phyloP scores from a whole-genome alignment of 345 rosid species.

The Eucalyptus sideroxylon region DNA sequence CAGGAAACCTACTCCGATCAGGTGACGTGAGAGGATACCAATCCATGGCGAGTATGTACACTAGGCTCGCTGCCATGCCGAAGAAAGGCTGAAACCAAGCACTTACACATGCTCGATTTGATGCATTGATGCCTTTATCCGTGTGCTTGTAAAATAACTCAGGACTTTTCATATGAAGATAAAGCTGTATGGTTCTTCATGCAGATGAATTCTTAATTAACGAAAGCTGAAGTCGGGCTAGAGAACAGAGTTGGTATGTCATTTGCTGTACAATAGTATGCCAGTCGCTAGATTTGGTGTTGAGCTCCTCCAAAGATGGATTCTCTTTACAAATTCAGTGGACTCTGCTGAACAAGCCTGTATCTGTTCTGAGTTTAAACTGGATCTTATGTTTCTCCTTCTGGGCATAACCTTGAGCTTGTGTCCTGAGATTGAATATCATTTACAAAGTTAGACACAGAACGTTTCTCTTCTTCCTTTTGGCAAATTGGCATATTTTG shows the following conservation, averaged over 20 bases:
- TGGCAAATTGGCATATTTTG: background rate
- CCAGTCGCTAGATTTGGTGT: background rate
- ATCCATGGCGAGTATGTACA: slow-evolving; percentile 97
- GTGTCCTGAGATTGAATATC: background rate
- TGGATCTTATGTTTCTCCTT: background rate
- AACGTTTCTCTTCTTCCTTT: background rate
- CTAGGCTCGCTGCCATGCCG: slow-evolving; percentile 81
- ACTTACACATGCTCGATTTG: background rate
- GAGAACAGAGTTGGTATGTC: background rate
- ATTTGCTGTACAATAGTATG: background rate
- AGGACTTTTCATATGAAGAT: background rate
- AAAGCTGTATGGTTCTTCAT: background rate
- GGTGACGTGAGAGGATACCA: slow-evolving; percentile 90
- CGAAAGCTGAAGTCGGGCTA: background rate
- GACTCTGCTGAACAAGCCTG: background rate
- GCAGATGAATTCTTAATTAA: background rate
- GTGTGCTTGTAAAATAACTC: background rate
- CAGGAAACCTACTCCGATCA: slow-evolving; percentile 88
- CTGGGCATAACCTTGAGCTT: background rate
- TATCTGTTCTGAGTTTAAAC: background rate
- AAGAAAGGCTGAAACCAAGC: slow-evolving; percentile 61
- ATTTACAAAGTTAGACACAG: background rate
- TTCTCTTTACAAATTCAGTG: background rate
- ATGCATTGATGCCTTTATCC: background rate
- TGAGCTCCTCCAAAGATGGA: background rate